phyloP scores from a whole-genome alignment of 495 filamentous ascomycete species.

The Aspergillus homomorphus region DNA sequence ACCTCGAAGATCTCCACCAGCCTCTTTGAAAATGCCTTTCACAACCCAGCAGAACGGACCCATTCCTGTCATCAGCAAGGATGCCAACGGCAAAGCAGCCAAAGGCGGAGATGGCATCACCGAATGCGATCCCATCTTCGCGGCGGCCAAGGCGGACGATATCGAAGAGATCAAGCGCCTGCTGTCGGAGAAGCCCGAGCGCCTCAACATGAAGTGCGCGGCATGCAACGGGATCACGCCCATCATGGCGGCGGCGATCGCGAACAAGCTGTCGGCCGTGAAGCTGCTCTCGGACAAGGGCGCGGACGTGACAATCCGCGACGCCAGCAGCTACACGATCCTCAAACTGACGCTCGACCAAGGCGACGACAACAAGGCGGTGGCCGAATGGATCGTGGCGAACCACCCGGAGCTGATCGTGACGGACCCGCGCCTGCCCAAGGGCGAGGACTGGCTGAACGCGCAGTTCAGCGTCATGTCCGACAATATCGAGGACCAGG shows the following conservation, averaged over 20 bases:
- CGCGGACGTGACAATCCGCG: slow-evolving; percentile 8
- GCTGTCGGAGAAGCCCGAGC: background rate
- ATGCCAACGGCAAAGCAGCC: background rate
- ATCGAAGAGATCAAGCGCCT: background rate
- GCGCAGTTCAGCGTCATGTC: slow-evolving; percentile 7
- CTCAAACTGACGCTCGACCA: slow-evolving; percentile 6
- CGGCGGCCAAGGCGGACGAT: slow-evolving; percentile 2
- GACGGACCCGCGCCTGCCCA: background rate
- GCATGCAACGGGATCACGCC: slow-evolving; percentile 5
- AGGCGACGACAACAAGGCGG: background rate
- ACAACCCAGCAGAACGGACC: background rate
- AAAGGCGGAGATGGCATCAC: background rate
- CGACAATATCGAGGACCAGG: background rate
- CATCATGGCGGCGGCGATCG: slow-evolving; percentile 6
- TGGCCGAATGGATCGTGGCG: slow-evolving; percentile 4
- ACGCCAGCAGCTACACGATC: slow-evolving; percentile 9
- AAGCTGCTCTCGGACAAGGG: background rate
- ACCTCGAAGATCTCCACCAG: background rate
- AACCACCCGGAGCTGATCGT: background rate
- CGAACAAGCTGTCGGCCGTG: slow-evolving; percentile 1
- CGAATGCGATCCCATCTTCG: slow-evolving; percentile 2
- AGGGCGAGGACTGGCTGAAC: background rate
- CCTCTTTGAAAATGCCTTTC: background rate
- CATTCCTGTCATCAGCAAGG: background rate
- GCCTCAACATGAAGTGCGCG: background rate